A percentile compares a stretch with the other conserved stretches of the same genome.
These are phyloP conservation scores for Sequoiadendron giganteum DNA, from an alignment of 75 land plant species.

Conservation along the genomic window DNA sequence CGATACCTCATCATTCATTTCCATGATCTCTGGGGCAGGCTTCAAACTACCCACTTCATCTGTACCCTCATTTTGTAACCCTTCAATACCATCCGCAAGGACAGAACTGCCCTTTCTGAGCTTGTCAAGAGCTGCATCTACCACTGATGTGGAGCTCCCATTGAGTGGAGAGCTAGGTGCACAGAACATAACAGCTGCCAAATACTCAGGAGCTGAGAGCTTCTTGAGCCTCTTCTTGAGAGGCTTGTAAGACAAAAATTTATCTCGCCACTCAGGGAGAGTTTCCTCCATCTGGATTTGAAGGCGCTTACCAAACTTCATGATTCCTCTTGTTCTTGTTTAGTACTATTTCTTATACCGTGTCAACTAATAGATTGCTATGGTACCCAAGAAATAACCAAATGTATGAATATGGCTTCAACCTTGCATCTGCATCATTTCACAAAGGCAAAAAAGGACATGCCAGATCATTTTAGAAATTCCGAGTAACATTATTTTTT, in stretches of 20 bases:
- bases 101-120: slow-evolving; percentile 3
- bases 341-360: neutral
- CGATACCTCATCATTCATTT: neutral
- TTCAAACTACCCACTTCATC: neutral
- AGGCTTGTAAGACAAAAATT: slow-evolving; percentile 85
- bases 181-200: slow-evolving; percentile 2
- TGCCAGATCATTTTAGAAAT: neutral
- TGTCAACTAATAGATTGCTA: neutral
- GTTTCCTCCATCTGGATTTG: slow-evolving; percentile 78
- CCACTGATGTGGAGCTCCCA: neutral
- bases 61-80: neutral
- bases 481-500: neutral
- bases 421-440: neutral
- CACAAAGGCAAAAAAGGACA: neutral
- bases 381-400: neutral
- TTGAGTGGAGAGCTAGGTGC: neutral
- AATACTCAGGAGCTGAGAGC: slow-evolving; percentile 13
- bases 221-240: slow-evolving; percentile 82
- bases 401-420: neutral
- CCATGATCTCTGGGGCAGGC: slow-evolving; percentile 1
- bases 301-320: slow-evolving; percentile 93
- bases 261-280: slow-evolving; percentile 93
- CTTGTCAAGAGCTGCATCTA: neutral
- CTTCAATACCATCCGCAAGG: neutral
- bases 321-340: slow-evolving; percentile 16